These are phyloP conservation scores for Ganoderma boninense DNA, from an alignment of 1,284 basidiomycete species.

Conservation along the genomic window DNA sequence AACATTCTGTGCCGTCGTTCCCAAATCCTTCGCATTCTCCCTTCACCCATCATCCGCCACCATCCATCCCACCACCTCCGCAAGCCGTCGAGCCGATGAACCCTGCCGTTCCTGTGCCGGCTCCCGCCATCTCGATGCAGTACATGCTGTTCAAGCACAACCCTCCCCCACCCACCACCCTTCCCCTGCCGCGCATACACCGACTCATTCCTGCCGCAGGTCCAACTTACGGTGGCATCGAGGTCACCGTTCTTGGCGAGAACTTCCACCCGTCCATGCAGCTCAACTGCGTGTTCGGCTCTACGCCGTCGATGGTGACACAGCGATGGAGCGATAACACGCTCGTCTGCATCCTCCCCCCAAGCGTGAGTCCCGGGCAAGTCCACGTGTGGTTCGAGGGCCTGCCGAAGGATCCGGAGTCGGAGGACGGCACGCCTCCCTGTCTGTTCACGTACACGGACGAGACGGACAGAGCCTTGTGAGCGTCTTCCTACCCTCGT, in stretches of 20 bases:
- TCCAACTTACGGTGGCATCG: constrained; percentile 92
- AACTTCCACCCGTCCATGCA: constrained; percentile 82
- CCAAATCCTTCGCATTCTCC: constrained; percentile 24
- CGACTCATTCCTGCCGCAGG: constrained; percentile 92
- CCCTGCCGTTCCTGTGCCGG: constrained; percentile 33
- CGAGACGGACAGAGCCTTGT: constrained; percentile 88
- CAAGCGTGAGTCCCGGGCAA: constrained; percentile 82
- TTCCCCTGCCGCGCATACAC: constrained; percentile 75
- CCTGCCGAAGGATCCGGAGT: constrained; percentile 53
- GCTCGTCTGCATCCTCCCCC: constrained; percentile 91
- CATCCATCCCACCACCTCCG: constrained; percentile 28
- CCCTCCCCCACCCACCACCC: constrained; percentile 52
- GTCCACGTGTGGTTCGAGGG: constrained; percentile 92
- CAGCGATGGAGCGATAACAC: constrained; percentile 95
- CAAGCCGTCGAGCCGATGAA: constrained; percentile 37
- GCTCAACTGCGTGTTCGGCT: constrained; percentile 89
- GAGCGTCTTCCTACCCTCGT: constrained; percentile 45
- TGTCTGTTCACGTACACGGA: constrained; percentile 91
- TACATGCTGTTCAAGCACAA: constrained; percentile 69
- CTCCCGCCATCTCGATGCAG: constrained; percentile 44
- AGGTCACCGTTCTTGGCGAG: constrained; percentile 92
- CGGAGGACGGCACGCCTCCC: constrained; percentile 61
- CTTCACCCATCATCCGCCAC: neutral
- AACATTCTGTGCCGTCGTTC: constrained; percentile 28
- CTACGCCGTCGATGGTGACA: constrained; percentile 82